phyloP scores from a whole-genome alignment of 140 eudicot genomes.

The Anethum foeniculum region DNA sequence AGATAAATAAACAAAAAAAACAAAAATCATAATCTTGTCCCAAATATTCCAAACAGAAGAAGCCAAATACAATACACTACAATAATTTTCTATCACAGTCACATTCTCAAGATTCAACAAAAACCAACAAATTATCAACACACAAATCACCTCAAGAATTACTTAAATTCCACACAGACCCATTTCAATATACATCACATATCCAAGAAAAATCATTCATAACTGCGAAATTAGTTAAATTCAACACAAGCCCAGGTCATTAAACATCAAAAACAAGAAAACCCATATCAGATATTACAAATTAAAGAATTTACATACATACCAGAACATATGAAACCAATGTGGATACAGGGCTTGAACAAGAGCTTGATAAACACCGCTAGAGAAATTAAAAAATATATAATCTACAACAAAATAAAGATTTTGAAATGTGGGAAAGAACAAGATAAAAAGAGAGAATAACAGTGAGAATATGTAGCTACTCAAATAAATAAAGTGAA shows the following conservation, averaged over 20 bases:
- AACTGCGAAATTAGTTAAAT: background rate
- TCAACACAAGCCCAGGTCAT: background rate
- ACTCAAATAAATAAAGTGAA: background rate
- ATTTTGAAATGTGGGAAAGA: conserved; percentile 10
- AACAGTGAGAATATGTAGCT: background rate
- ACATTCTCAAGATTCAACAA: conserved; percentile 2
- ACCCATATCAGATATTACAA: background rate
- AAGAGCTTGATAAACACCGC: background rate
- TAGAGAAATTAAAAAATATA: background rate
- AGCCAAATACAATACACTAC: background rate
- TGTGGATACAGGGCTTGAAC: background rate
- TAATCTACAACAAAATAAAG: background rate
- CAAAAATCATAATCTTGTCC: background rate
- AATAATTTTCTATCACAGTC: background rate
- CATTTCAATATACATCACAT: background rate
- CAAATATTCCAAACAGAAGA: background rate
- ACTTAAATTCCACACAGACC: background rate
- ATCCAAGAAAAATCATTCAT: background rate
- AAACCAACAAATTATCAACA: background rate
- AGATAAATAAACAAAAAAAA: background rate
- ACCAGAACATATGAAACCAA: background rate
- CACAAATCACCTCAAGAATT: background rate
- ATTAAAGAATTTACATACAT: background rate
- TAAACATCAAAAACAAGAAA: background rate
- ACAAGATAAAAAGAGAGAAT: background rate